phyloP scores from a whole-genome alignment of 2,329 filamentous ascomycete species.

The Claviceps quebecensis region DNA sequence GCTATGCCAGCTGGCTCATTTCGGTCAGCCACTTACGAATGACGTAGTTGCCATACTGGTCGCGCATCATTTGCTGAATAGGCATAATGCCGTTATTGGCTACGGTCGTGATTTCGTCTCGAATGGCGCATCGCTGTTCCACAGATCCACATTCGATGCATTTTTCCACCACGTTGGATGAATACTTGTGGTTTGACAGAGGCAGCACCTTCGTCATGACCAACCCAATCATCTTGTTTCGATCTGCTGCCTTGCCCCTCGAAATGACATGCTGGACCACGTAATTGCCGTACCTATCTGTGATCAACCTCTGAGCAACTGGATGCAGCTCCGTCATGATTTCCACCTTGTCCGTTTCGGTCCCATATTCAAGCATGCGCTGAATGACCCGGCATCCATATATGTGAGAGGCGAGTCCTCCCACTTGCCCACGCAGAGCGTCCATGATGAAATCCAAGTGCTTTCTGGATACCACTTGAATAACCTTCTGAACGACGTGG shows the following conservation, averaged over 20 bases:
- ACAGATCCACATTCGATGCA: constrained; percentile 62
- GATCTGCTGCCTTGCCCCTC: constrained; percentile 60
- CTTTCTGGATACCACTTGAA: constrained; percentile 62
- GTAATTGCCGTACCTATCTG: constrained; percentile 89
- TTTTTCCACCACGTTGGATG: constrained; percentile 94
- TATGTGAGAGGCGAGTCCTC: constrained; percentile 58
- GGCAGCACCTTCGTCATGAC: constrained; percentile 58
- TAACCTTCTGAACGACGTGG: constrained; percentile 90
- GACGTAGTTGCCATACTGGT: constrained; percentile 92
- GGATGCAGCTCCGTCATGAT: constrained; percentile 70
- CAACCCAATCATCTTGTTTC: constrained; percentile 55
- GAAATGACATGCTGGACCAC: constrained; percentile 86
- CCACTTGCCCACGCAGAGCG: constrained; percentile 62
- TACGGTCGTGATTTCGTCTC: constrained; percentile 43
- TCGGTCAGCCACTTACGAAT: constrained; percentile 53
- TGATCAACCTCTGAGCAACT: constrained; percentile 58
- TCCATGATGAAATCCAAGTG: constrained; percentile 78
- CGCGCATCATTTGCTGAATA: constrained; percentile 68
- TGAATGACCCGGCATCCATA: constrained; percentile 93
- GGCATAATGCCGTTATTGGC: constrained; percentile 53
- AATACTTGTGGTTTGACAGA: constrained; percentile 89
- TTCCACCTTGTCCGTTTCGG: constrained; percentile 51
- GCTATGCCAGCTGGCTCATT: too few relatives aligned
- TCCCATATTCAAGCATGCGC: constrained; percentile 73
- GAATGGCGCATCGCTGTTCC: constrained; percentile 56